Base-by-base conservation (phyloP, 2,329 filamentous ascomycete species). In the Leptographium procerum region DNA sequence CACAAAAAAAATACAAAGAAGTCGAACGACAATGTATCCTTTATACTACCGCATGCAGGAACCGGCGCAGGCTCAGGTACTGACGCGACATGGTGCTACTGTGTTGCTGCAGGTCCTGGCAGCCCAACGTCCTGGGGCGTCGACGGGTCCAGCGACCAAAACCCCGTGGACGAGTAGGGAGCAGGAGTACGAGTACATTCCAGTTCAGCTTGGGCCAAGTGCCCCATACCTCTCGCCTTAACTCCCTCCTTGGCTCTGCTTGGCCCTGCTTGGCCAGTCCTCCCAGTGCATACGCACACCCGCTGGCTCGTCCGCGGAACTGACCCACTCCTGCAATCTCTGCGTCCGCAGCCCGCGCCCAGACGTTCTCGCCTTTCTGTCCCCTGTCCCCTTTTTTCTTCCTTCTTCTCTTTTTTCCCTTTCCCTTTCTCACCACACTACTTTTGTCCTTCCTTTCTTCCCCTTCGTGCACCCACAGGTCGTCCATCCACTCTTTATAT, bases 281-380 rank as follows among this genome's bases (percentile, higher is more conserved):
- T n/a, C 29, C 34, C 50, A 22, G 29, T 19, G 31, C 51, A 53
- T 10, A 53, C 51, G 51, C 51, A 53, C 31, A 34, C 24, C 29
- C 28, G 29, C 51, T 36, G 4, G 33, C 52, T 36, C 33, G 52
- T 43, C 22, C 34, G 28, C 48, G 26, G 52, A 28, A 8, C 4
- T 11, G 61, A 28, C 60, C 59, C 57, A 59, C 60, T 51, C 52
- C 57, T 60, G 60, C 57, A 62, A 61, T 62, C 58, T 62, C 61
- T 57, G 40, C 58, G 56, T 50, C 29, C 40, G 34, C 29, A 6
- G 29, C 29, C 43, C 10, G 22, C 52, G 36, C 52, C 43, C 50
- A 40, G 22, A 50, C 57, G 28, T 29, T n/a, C 47, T 58, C 52
- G 55, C 36, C 50, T 31, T 45, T 14, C 8, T 59, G 22, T 51